These are phyloP conservation scores for Wickerhamomyces chaumierensis DNA, from an alignment of 805 yeast species.

Conservation along the genomic window DNA sequence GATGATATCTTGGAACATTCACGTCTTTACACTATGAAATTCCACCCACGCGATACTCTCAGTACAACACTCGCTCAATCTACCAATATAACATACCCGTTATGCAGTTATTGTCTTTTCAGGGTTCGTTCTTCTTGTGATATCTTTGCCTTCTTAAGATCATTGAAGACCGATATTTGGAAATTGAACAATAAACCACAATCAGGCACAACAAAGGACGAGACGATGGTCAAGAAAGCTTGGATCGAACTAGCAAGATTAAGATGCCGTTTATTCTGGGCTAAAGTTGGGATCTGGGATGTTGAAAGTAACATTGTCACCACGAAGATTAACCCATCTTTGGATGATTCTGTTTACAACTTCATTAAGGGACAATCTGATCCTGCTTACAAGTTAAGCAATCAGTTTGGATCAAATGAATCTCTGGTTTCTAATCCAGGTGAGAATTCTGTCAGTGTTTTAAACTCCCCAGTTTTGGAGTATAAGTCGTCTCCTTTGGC, in stretches of 20 bases:
- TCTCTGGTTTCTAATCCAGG: slow-evolving; percentile 4
- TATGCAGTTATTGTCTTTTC: slow-evolving; percentile 74
- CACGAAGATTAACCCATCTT: slow-evolving; percentile 21
- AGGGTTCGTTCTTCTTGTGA: slow-evolving; percentile 79
- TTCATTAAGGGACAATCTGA: slow-evolving; percentile 3
- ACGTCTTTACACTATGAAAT: slow-evolving; percentile 59
- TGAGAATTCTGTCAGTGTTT: not conserved
- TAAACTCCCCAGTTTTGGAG: not conserved
- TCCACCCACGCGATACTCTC: slow-evolving; percentile 20
- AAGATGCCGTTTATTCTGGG: slow-evolving; percentile 71
- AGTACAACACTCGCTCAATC: slow-evolving; percentile 5
- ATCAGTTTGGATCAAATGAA: slow-evolving; percentile 7
- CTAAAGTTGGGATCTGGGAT: slow-evolving; percentile 75
- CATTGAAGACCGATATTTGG: slow-evolving; percentile 46
- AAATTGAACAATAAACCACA: slow-evolving; percentile 35
- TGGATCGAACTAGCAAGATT: slow-evolving; percentile 59
- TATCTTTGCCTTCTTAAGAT: slow-evolving; percentile 63
- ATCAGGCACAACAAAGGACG: not conserved
- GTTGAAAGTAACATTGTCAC: slow-evolving; percentile 22
- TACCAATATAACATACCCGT: slow-evolving; percentile 33
- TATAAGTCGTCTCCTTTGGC: not conserved
- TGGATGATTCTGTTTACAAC: slow-evolving; percentile 10
- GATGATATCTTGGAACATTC: slow-evolving; percentile 65
- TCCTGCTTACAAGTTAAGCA: slow-evolving; percentile 2
- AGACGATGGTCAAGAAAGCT: slow-evolving; percentile 30